Conservation (phyloP, 257 asterid species). For the Henckelia pumila region DNA sequence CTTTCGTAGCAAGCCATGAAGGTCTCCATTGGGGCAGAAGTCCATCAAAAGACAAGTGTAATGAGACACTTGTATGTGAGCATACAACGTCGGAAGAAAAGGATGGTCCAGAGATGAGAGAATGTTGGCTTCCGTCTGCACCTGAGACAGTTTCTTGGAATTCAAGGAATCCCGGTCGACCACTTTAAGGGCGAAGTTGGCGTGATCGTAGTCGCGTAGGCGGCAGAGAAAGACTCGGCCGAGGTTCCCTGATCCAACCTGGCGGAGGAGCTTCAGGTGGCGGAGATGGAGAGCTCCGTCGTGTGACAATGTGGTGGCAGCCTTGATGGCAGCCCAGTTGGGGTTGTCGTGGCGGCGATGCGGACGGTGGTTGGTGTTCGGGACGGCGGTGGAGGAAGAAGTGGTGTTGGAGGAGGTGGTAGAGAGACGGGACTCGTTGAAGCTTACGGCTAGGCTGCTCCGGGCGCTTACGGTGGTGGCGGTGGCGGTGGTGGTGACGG, state of each 20-base stretch:
- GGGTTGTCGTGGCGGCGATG: conserved; percentile 66
- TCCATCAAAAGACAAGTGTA: conserved; percentile 79
- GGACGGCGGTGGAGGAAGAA: conserved; percentile 42
- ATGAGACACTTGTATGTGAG: conserved; percentile 75
- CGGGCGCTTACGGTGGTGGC: conserved; percentile 64
- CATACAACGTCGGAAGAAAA: conserved; percentile 79
- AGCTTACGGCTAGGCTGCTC: conserved; percentile 49
- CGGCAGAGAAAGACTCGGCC: conserved; percentile 96
- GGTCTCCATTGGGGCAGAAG: conserved; percentile 78
- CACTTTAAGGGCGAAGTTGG: conserved; percentile 79
- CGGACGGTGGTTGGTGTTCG: conserved; percentile 59
- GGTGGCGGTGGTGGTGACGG: conserved; percentile 52
- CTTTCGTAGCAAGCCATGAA: conserved; percentile 69
- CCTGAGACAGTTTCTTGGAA: conserved; percentile 63
- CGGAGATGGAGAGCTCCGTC: conserved; percentile 78
- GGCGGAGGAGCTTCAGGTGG: conserved; percentile 79
- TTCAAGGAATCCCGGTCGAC: conserved; percentile 68
- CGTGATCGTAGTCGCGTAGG: conserved; percentile 74
- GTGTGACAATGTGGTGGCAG: conserved; percentile 64
- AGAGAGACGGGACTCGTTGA: conserved; percentile 70
- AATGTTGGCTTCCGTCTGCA: conserved; percentile 71
- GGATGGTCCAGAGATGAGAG: conserved; percentile 75
- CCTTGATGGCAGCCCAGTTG: conserved; percentile 70
- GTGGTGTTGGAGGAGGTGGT: conserved; percentile 32
- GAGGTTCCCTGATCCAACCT: conserved; percentile 83